Percentiles rank a stretch among this genome's conserved stretches.
These are phyloP conservation scores for Ganoderma lingzhi DNA, from an alignment of 1,284 basidiomycete genomes.

Conservation along the genomic window DNA sequence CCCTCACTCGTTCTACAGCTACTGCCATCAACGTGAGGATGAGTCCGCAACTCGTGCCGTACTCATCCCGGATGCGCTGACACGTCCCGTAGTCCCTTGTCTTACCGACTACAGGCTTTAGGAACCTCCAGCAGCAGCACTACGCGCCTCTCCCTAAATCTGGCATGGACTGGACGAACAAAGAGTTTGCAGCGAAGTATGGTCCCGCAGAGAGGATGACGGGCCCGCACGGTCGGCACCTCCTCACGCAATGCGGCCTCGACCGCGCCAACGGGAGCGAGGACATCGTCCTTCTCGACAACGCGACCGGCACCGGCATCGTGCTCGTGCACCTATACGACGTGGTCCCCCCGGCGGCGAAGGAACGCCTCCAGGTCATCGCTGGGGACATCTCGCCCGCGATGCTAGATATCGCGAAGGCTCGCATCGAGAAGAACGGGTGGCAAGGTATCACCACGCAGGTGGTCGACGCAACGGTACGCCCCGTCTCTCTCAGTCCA, in stretches of 20 bases:
- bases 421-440: slow-evolving; percentile 15
- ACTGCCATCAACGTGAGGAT: no score
- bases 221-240: slow-evolving; percentile 16
- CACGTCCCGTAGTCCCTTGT: no score
- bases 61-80: no score
- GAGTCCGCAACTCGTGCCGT: no score
- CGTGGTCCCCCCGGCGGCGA: slow-evolving; percentile 10
- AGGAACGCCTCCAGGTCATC: slow-evolving; percentile 11
- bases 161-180: slow-evolving; percentile 11
- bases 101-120: no score
- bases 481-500: background rate
- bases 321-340: slow-evolving; percentile 17
- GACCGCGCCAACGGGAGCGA: slow-evolving; percentile 15
- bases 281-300: slow-evolving; percentile 21
- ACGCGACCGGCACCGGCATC: slow-evolving; percentile 22
- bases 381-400: slow-evolving; percentile 20
- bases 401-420: slow-evolving; percentile 16
- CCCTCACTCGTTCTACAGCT: no score
- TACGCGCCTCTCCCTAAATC: background rate
- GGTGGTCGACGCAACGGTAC: slow-evolving; percentile 20
- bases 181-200: slow-evolving; percentile 12
- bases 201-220: slow-evolving; percentile 12
- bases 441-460: slow-evolving; percentile 13
- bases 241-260: slow-evolving; percentile 19
- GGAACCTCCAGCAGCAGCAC: background rate